Conservation (phyloP, 768 basidiomycete genomes). For the Ramaria rubella region DNA sequence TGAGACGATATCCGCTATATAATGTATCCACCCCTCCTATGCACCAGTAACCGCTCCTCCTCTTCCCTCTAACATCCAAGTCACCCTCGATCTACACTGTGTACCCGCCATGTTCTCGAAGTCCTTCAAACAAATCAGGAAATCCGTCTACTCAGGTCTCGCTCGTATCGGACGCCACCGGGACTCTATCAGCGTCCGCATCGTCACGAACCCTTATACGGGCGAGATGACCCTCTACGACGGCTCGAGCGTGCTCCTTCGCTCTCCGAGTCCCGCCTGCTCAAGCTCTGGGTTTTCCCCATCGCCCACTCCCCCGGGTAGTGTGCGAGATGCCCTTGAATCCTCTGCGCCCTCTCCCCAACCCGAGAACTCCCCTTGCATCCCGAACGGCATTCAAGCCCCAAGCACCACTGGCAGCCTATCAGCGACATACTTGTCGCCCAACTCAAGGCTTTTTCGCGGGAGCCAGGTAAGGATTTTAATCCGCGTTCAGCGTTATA, state of each 20-base stretch:
- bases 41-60: not conserved
- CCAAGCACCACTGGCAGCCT: not conserved
- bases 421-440: not conserved
- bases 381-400: conserved; percentile 27
- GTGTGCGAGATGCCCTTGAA: too few species aligned
- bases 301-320: not conserved
- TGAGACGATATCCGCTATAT: not conserved
- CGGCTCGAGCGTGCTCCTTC: not conserved
- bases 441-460: not conserved
- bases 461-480: not conserved
- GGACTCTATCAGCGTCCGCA: not conserved
- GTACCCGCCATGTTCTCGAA: not conserved
- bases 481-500: not conserved
- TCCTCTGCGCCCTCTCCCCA: conserved; percentile 40
- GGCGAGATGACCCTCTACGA: not conserved
- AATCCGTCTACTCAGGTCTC: not conserved
- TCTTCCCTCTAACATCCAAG: not conserved
- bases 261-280: not conserved
- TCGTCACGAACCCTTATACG: not conserved
- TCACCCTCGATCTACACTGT: not conserved
- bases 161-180: not conserved
- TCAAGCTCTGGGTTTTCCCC: not conserved
- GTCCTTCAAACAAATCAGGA: not conserved
- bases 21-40: not conserved
- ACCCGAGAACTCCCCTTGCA: conserved; percentile 51